Evolutionary conservation across 73 alveolate species (phyloP).

Genomic region (Symbiodinium natans): DNA sequence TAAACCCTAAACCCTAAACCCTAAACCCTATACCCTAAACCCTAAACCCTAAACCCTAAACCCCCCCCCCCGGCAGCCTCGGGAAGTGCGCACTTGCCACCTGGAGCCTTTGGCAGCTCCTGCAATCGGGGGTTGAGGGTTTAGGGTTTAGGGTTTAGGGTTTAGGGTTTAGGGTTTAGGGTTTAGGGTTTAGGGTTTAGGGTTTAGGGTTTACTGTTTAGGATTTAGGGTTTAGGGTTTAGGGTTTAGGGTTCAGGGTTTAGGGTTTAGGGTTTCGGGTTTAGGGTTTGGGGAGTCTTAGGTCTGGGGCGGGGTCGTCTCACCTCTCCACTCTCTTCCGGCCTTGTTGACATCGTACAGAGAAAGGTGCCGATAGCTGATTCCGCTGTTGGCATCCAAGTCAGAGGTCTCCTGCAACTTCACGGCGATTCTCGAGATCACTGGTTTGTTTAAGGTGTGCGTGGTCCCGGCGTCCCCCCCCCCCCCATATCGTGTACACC

Average conservation of each 20-base stretch:
- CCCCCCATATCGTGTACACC: too few relatives aligned
- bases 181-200: background rate
- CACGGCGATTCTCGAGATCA: too few relatives aligned
- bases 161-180: background rate
- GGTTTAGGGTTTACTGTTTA: background rate
- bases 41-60: background rate
- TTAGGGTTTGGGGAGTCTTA: background rate
- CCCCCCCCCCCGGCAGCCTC: background rate
- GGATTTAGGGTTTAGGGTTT: background rate
- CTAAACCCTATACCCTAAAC: background rate
- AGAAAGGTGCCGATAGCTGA: conserved; percentile 69
- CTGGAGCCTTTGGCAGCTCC: background rate
- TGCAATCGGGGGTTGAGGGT: background rate
- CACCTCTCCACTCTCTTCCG: background rate
- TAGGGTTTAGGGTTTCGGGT: background rate
- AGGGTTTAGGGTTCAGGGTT: background rate
- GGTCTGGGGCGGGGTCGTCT: background rate
- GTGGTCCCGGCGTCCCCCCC: too few relatives aligned
- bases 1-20: background rate
- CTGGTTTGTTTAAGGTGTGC: too few relatives aligned
- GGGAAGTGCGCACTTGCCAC: conserved; percentile 10
- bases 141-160: background rate
- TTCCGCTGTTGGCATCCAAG: conserved; percentile 76
- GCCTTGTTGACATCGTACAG: conserved; percentile 74
- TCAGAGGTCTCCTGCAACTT: conserved; percentile 45